Evolutionary conservation across 176 grass and related monocot species (phyloP).

Genomic region (Juncus inflexus): DNA sequence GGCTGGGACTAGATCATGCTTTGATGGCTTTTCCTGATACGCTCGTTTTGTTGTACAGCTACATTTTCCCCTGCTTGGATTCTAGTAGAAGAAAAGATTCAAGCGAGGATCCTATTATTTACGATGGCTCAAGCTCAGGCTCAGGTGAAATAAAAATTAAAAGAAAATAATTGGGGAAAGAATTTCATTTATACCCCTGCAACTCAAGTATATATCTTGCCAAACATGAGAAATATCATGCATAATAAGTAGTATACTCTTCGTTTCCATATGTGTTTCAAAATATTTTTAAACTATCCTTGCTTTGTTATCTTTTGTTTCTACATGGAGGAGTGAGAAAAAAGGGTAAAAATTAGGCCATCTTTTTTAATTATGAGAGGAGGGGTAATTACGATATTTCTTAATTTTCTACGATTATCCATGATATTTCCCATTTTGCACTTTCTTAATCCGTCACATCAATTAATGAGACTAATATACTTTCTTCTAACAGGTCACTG

Average conservation of each 20-base stretch:
- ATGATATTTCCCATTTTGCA: background rate
- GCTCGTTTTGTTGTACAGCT: conserved; percentile 60
- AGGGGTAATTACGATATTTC: background rate
- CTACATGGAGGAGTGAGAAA: too few species aligned
- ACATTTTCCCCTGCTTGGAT: conserved; percentile 67
- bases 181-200: background rate
- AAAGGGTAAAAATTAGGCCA: background rate
- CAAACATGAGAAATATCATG: too few species aligned
- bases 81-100: conserved; percentile 53
- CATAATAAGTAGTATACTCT: too few species aligned
- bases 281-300: too few species aligned
- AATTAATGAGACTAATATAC: background rate
- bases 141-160: conserved; percentile 8
- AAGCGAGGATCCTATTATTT: conserved; percentile 62
- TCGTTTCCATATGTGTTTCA: too few species aligned
- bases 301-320: too few species aligned
- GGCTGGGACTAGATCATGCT: conserved; percentile 26
- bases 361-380: background rate
- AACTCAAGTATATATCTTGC: too few species aligned
- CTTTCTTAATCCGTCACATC: background rate
- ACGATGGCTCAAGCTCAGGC: conserved; percentile 46
- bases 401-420: background rate
- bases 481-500: conserved; percentile 1
- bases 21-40: conserved; percentile 42
- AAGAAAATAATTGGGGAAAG: background rate